Percentiles rank a stretch among this genome's conserved stretches.
phyloP scores from a whole-genome alignment of 139 green algal genomes.

The Chlamydomonas incerta region DNA sequence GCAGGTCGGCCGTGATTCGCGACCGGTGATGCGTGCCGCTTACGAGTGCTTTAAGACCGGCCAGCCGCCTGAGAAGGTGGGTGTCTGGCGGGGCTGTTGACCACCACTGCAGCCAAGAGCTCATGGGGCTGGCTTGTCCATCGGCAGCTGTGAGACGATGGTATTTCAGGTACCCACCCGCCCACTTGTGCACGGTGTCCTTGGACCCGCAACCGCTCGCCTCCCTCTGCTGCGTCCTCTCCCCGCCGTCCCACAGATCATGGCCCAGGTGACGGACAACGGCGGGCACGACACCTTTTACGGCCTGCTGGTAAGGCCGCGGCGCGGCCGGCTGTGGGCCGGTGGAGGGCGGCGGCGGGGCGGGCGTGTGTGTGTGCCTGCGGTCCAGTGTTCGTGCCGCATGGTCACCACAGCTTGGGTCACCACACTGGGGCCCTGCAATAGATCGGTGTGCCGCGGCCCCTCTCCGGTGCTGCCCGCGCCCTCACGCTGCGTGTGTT shows the following conservation, averaged over 20 bases:
- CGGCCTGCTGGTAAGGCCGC: slow-evolving; percentile 52
- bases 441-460: not conserved
- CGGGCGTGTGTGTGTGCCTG: not conserved
- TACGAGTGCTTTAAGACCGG: slow-evolving; percentile 69
- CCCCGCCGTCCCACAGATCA: slow-evolving; percentile 31
- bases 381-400: too few relatives aligned
- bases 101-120: too few relatives aligned
- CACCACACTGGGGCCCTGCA: too few relatives aligned
- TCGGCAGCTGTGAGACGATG: too few relatives aligned
- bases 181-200: not conserved
- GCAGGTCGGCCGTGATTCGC: slow-evolving; percentile 79
- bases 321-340: too few relatives aligned
- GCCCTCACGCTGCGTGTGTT: too few relatives aligned
- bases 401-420: too few relatives aligned
- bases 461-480: not conserved
- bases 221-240: too few relatives aligned
- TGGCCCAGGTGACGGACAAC: slow-evolving; percentile 32
- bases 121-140: not conserved
- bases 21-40: slow-evolving; percentile 83
- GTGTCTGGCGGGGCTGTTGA: not conserved
- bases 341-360: too few relatives aligned
- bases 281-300: slow-evolving; percentile 76
- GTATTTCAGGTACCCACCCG: too few relatives aligned
- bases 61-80: slow-evolving; percentile 36
- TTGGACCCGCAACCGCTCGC: not conserved